These are phyloP conservation scores for Lentinula detonsa DNA, from an alignment of 768 basidiomycete genomes.

Conservation along the genomic window DNA sequence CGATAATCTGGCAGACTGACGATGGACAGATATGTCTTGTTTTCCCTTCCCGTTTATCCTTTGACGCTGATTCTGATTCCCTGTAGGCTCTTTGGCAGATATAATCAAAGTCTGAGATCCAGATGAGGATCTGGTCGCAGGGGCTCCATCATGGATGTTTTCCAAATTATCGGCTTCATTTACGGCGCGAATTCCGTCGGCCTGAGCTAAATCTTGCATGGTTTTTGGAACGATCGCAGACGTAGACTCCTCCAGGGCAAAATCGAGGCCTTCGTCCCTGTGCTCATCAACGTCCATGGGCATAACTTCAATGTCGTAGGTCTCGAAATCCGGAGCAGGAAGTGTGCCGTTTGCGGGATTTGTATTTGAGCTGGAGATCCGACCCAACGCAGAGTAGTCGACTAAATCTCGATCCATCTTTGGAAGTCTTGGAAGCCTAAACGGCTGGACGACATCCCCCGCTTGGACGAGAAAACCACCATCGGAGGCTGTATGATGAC, in stretches of 20 bases:
- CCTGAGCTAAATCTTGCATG: constrained; percentile 53
- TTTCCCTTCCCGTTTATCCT: neutral
- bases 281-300: constrained; percentile 28
- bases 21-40: neutral
- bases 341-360: constrained; percentile 11
- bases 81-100: neutral
- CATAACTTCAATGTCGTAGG: constrained; percentile 26
- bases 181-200: constrained; percentile 1
- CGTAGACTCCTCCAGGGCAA: neutral
- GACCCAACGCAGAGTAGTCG: constrained; percentile 9
- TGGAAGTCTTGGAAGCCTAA: constrained; percentile 59
- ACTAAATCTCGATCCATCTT: constrained; percentile 20
- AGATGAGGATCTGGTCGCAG: neutral
- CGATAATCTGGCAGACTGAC: neutral
- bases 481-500: constrained; percentile 15
- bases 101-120: neutral
- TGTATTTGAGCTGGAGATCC: neutral
- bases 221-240: constrained; percentile 36
- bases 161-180: neutral
- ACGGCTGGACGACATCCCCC: constrained; percentile 70
- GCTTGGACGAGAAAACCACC: constrained; percentile 67
- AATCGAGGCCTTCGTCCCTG: constrained; percentile 16
- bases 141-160: neutral
- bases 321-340: constrained; percentile 19
- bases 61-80: neutral